Evolutionary conservation across 2,329 filamentous ascomycete species (phyloP), one percentile per base, ranked within the genome.

Genomic region (Drechslerella dactyloides): DNA sequence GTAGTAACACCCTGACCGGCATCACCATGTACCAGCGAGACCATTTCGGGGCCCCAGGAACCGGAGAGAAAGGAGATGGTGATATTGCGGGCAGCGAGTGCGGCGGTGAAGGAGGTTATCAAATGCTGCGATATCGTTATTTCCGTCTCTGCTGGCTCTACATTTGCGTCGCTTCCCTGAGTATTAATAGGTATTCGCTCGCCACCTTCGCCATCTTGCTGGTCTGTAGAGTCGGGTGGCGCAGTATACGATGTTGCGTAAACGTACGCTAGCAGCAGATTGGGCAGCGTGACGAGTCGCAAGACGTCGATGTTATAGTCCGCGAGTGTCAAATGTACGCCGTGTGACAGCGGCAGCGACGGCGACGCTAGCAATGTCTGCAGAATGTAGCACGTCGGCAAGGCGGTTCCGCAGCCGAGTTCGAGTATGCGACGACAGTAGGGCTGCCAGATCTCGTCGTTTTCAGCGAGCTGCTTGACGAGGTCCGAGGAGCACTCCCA

Each of bases 401-500:
- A 81, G 0, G 88, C 90, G 56, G 89, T 91, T 58, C 90, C 90
- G 76, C 90, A 93, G 23, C 90, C 90, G 66, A 94, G 84, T 87
- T 91, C 75, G 62, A 35, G 51, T 8, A 46, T 54, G 23, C 52
- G 69, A 23, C 37, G 27, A 24, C 23, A 44, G 42, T 60, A 50
- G 17, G 44, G 54, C 44, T 30, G 55, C 68, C 68, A 72, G 17
- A 27, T 3, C 8, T 50, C 37, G 1, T 37, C 53, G 21, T 61
- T 50, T 1, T 78, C 76, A 0, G 83, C 82, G 30, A 88, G 79
- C n/a, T 89, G 86, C 77, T 87, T 90, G 56, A 90, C 89, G 17
- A 94, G 82, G 78, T 94, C 90, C 58, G 92, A 83, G 69, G 89
- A 91, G 80, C 90, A 93, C 81, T 94, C 90, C 90, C 90, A 94